phyloP scores from a whole-genome alignment of 1,139 yeast species.

The Chernovozyma aurita region DNA sequence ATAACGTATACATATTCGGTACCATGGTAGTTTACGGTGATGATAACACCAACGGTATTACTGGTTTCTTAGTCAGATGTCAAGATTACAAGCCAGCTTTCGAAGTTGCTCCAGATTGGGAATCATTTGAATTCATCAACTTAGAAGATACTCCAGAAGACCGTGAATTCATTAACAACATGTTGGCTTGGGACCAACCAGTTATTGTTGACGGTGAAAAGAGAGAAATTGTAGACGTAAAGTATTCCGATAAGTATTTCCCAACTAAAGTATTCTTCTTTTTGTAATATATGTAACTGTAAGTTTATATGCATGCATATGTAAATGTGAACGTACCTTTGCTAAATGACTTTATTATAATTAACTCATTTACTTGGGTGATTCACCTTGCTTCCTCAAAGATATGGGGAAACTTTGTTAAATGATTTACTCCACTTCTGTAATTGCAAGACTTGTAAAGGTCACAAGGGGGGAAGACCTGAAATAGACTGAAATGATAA shows the following conservation, averaged over 20 bases:
- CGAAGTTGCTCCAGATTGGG: constrained; percentile 99
- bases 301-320: no score
- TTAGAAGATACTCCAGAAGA: constrained; percentile 37
- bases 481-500: no score
- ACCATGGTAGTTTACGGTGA: constrained; percentile 93
- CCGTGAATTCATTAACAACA: constrained; percentile 41
- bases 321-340: no score
- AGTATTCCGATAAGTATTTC: constrained; percentile 48
- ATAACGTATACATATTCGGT: constrained; percentile 88
- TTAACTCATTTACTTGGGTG: no score
- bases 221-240: constrained; percentile 48
- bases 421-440: no score
- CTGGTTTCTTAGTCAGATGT: constrained; percentile 95
- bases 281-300: no score
- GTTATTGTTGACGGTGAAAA: constrained; percentile 41
- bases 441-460: no score
- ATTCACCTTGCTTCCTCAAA: no score
- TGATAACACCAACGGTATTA: constrained; percentile 96
- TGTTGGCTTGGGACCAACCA: constrained; percentile 53
- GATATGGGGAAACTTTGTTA: no score
- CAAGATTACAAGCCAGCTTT: constrained; percentile 88
- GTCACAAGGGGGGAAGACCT: no score
- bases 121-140: constrained; percentile 48
- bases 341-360: no score
- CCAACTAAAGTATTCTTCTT: no score